phyloP scores from a whole-genome alignment of 768 basidiomycete genomes.

The Suillus subalutaceus region DNA sequence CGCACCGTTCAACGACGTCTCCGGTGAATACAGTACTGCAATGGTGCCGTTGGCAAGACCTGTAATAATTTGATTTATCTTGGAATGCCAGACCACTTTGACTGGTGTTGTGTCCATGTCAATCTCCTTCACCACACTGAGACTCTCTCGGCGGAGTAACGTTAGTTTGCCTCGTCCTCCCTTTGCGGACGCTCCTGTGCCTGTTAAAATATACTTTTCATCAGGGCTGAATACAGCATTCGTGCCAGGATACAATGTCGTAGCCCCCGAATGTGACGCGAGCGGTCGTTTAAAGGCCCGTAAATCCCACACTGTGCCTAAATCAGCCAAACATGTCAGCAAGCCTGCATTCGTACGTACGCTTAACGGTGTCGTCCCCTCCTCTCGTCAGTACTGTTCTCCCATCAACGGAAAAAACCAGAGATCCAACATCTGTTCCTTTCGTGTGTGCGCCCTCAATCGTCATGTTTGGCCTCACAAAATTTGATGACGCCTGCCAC shows the following conservation, averaged over 20 bases:
- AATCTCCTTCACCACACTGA: conserved; percentile 70
- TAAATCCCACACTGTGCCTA: conserved; percentile 84
- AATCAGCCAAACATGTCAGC: conserved; percentile 9
- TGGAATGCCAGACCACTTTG: conserved; percentile 91
- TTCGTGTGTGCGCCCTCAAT: conserved; percentile 89
- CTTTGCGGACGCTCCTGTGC: conserved; percentile 68
- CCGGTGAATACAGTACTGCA: conserved; percentile 90
- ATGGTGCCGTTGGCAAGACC: conserved; percentile 88
- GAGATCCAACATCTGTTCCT: conserved; percentile 82
- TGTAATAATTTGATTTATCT: conserved; percentile 94
- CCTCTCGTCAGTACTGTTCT: conserved; percentile 85
- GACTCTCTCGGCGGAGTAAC: conserved; percentile 69
- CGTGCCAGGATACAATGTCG: conserved; percentile 87
- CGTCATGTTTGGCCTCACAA: conserved; percentile 85
- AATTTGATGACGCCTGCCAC: conserved; percentile 92
- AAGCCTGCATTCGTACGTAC: conserved; percentile 53
- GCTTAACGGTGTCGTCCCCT: conserved; percentile 93
- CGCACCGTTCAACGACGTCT: conserved; percentile 87
- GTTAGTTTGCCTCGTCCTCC: conserved; percentile 72
- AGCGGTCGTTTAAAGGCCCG: conserved; percentile 90
- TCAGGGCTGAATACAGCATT: conserved; percentile 97
- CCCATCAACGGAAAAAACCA: conserved; percentile 90
- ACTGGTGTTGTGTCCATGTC: conserved; percentile 82
- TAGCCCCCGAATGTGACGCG: conserved; percentile 59
- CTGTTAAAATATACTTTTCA: conserved; percentile 86